phyloP scores from a whole-genome alignment of 2,329 filamentous ascomycete species.

The Colletotrichum sidae region DNA sequence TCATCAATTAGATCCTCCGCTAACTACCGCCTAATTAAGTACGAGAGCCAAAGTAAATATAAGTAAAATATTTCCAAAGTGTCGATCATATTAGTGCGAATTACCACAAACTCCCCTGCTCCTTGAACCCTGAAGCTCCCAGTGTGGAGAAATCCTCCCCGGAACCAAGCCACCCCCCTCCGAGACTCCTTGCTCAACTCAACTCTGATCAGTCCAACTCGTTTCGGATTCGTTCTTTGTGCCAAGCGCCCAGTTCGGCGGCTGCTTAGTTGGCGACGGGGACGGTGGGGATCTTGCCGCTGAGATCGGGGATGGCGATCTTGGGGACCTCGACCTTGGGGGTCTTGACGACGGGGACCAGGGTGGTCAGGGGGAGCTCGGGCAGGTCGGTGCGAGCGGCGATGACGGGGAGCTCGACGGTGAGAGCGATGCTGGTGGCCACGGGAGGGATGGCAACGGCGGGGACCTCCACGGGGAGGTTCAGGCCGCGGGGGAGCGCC shows the following conservation, averaged over 20 bases:
- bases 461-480: not conserved
- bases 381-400: not conserved
- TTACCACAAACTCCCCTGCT: conserved; percentile 13
- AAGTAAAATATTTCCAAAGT: not conserved
- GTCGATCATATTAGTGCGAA: conserved; percentile 8
- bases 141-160: conserved; percentile 1
- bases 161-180: conserved; percentile 6
- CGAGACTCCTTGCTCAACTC: not conserved
- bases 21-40: not conserved
- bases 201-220: no score
- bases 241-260: no score
- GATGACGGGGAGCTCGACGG: not conserved
- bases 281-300: conserved; percentile 1
- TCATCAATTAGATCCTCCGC: conserved; percentile 8
- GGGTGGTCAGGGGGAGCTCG: conserved; percentile 2
- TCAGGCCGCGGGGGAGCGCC: not conserved
- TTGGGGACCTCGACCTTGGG: not conserved
- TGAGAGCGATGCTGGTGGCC: not conserved
- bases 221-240: no score
- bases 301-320: not conserved
- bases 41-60: not conserved
- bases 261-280: no score
- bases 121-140: no score
- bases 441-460: not conserved
- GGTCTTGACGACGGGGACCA: conserved; percentile 9